Evolutionary conservation across 1,284 basidiomycete genomes (phyloP), one percentile per base, ranked within the genome.

Genomic region (Ceratobasidium sp.): DNA sequence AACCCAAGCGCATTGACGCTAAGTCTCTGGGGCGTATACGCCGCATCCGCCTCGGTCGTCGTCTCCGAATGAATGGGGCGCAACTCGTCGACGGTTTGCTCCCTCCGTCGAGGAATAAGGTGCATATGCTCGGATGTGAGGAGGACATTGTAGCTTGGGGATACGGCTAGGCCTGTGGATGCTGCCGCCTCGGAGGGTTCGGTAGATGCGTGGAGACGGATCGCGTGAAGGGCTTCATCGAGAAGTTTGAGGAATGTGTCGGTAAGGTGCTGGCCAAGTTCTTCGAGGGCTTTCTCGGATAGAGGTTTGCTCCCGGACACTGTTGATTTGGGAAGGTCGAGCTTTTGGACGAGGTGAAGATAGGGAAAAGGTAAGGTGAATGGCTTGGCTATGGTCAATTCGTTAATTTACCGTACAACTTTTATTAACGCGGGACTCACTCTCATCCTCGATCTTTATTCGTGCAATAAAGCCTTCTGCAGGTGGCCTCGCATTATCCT

Each of bases 1-100:
- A 92, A 96, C n/a, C 94, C 96, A 50, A 96, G 88, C 65, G 95
- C 88, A 83, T 97, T 96, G 48, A 97, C 87, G 80, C 90, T 90
- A 59, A 97, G 83, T 10, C 80, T 69, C 55, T 81, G 79, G 44
- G 64, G 67, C 30, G 74, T 79, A 64, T 65, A 55, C 35, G 62
- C 54, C 20, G 55, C 18, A 18, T 33, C 77, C 27, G n/a, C 59
- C 23, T 67, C 62, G 38, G 48, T 33, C 6, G 30, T 33, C 18
- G 62, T 52, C 14, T 33, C 38, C 44, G 35, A 41, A 52, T 52
- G 48, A 2, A 55, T 20, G 35, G 77, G 67, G 16, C 62, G 67
- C 20, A 71, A 30, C 41, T 59, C 64, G 10, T 67, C 67, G 20
- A 35, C 30, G 92, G 84, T 85, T 82, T 91, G 87, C 20, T 83